Evolutionary conservation across 257 asterid genomes (phyloP), one percentile per base, ranked within the genome.

Genomic region (Lavandula angustifolia): DNA sequence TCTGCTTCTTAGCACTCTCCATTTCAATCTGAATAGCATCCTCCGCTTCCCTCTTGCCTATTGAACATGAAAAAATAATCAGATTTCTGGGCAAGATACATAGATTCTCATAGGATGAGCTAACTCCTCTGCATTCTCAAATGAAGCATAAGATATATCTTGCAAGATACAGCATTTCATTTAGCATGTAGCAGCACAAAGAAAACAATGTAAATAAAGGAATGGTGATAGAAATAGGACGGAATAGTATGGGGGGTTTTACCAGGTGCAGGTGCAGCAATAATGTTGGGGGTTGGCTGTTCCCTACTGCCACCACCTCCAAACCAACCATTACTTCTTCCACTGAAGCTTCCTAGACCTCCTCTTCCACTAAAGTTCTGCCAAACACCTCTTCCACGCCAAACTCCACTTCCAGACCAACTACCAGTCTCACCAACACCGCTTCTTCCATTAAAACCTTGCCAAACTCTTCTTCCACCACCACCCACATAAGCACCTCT

Each of bases 41-140:
- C 67, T 81, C 81, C 6, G 78, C 75, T 50, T 73, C 81, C 57
- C 86, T 81, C 81, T 81, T 81, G 3, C 75, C 82, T 75, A 18
- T 64, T 5, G 17, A 6, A 7, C 34, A 66, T 9, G 13, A 22
- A 59, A 51, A 33, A 33, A 37, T 6, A 55, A 60, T 17, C 57
- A 44, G 18, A 58, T 11, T 48, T 32, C 3, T 57, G 9, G 52
- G 7, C 27, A 22, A 22, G 27, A 22, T 22, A 22, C 1, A 22
- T 22, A 22, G 27, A 22, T 22, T 22, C 27, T 22, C 27, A 22
- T 22, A 22, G 27, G 27, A 22, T 22, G 27, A 22, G 27, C 27
- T 0, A 22, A 22, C 27, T 22, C 1, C 27, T 22, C 27, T 22
- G 27, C 27, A 22, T 22, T 22, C 27, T 22, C 27, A 0, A 22